Percentiles rank a stretch among this genome's conserved stretches.
These are phyloP conservation scores for Parmelia sp. DNA, from an alignment of 495 filamentous ascomycete genomes.

Conservation along the genomic window DNA sequence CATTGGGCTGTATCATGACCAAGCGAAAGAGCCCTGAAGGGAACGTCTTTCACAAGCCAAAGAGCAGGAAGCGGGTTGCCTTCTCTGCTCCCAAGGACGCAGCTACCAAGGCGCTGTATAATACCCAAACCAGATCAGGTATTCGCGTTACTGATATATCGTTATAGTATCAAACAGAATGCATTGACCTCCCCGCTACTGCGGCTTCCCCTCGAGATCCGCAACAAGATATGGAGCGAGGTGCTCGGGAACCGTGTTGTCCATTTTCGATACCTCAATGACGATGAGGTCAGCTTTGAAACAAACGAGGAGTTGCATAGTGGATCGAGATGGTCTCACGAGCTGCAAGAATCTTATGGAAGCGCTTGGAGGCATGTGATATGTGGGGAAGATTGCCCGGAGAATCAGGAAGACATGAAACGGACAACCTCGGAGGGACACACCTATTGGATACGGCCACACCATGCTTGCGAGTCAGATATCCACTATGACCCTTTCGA, in stretches of 20 bases:
- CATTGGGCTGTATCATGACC: neutral
- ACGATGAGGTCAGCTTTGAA: neutral
- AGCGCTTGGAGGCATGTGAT: neutral
- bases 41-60: neutral
- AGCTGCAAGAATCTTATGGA: neutral
- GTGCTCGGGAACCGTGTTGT: constrained; percentile 5
- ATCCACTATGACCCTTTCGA: neutral
- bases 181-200: constrained; percentile 9
- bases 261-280: neutral
- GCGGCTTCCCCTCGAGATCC: constrained; percentile 10
- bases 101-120: neutral
- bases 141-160: neutral
- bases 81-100: constrained; percentile 5
- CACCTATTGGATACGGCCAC: neutral
- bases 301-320: neutral
- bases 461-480: neutral
- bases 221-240: constrained; percentile 13
- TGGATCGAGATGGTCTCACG: neutral
- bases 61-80: constrained; percentile 1
- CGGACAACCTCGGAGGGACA: neutral
- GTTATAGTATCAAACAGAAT: neutral
- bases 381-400: neutral
- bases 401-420: neutral
- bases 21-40: neutral
- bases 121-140: neutral